Evolutionary conservation across 495 filamentous ascomycete genomes (phyloP).

Genomic region (Penicillium herquei): DNA sequence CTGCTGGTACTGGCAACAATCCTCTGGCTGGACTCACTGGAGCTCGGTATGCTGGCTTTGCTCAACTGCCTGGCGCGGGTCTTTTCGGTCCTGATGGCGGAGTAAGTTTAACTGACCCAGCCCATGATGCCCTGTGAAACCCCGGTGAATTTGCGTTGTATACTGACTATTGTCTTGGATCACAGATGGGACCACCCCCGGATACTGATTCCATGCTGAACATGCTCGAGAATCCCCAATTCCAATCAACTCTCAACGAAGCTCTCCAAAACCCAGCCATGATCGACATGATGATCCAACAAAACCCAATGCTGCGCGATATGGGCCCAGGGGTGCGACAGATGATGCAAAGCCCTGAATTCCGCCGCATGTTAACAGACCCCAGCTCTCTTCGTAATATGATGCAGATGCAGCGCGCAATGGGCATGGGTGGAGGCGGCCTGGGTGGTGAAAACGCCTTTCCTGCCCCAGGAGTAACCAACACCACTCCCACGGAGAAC

Average conservation of each 20-base stretch:
- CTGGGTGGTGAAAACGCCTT: conserved; percentile 57
- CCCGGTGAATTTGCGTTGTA: neutral
- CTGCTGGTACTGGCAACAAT: conserved; percentile 87
- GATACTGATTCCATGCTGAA: conserved; percentile 73
- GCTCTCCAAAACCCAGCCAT: conserved; percentile 90
- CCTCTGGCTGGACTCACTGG: conserved; percentile 89
- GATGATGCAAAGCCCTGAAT: conserved; percentile 80
- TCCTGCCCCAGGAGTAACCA: conserved; percentile 85
- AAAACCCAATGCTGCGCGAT: conserved; percentile 82
- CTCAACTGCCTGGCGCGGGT: conserved; percentile 80
- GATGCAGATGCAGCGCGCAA: conserved; percentile 70
- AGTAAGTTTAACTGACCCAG: conserved; percentile 58
- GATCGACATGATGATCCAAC: conserved; percentile 86
- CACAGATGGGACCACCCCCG: conserved; percentile 87
- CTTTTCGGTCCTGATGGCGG: conserved; percentile 97
- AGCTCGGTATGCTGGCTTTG: conserved; percentile 89
- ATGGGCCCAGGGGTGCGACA: conserved; percentile 79
- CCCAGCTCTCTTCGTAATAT: conserved; percentile 78
- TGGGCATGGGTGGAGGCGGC: conserved; percentile 56
- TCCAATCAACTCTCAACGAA: conserved; percentile 83
- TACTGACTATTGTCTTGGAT: conserved; percentile 16
- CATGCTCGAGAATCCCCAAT: conserved; percentile 83
- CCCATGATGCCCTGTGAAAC: neutral
- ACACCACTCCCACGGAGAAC: conserved; percentile 56
- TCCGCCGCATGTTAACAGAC: conserved; percentile 94